Percentiles rank a stretch among this genome's conserved stretches.
These are phyloP conservation scores for Phytophthora melonis DNA, from an alignment of 352 stramenopile genomes.

Conservation along the genomic window DNA sequence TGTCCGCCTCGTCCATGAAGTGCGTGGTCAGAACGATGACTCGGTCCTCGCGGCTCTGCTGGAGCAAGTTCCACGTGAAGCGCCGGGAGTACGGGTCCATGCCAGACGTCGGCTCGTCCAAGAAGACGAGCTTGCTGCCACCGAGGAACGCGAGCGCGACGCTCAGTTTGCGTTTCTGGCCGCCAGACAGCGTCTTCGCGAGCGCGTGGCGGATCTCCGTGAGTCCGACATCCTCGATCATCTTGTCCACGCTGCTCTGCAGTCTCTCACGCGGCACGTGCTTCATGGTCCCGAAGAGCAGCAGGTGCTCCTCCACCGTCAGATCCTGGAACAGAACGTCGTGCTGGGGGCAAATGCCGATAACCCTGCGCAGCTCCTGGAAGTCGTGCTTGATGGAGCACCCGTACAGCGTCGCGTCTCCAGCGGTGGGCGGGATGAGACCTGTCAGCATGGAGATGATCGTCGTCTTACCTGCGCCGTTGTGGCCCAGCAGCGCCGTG, in stretches of 20 bases:
- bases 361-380: constrained; percentile 86
- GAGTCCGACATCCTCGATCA: constrained; percentile 88
- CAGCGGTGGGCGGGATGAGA: constrained; percentile 65
- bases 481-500: constrained; percentile 90
- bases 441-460: constrained; percentile 95
- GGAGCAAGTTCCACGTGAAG: constrained; percentile 95
- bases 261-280: constrained; percentile 62
- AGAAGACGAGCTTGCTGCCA: constrained; percentile 89
- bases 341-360: constrained; percentile 97
- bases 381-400: constrained; percentile 85
- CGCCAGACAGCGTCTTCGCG: constrained; percentile 84
- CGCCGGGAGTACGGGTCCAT: constrained; percentile 96
- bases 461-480: constrained; percentile 92
- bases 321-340: constrained; percentile 96
- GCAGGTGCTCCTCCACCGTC: constrained; percentile 95
- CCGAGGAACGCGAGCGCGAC: constrained; percentile 96
- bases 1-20: constrained; percentile 92
- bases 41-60: constrained; percentile 77
- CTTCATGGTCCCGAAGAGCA: constrained; percentile 94
- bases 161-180: constrained; percentile 96
- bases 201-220: constrained; percentile 84
- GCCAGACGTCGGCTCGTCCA: constrained; percentile 94
- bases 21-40: constrained; percentile 87
- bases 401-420: constrained; percentile 79
- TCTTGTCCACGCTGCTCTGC: constrained; percentile 61